A percentile compares a stretch with the other conserved stretches of the same genome.
Evolutionary conservation across 164 flowering plant species (phyloP).

Genomic region (Aristolochia californica): DNA sequence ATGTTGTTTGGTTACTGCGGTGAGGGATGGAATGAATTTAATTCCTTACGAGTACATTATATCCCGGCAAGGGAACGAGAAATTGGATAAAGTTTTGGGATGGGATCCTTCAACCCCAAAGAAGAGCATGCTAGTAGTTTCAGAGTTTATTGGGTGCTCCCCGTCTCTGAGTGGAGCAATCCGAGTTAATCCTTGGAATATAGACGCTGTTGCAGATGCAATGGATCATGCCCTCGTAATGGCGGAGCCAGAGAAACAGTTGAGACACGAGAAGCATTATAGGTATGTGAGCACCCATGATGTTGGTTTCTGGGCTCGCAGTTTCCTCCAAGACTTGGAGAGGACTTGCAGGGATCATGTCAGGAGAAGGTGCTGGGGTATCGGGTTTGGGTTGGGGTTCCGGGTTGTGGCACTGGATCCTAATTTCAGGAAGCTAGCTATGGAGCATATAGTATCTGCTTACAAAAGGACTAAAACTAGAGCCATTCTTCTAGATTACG

Average conservation of each 20-base stretch:
- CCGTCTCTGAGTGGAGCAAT: conserved; percentile 79
- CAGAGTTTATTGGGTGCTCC: conserved; percentile 75
- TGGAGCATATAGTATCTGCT: conserved; percentile 64
- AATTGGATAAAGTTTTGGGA: conserved; percentile 39
- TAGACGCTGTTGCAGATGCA: conserved; percentile 66
- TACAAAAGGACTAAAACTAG: conserved; percentile 48
- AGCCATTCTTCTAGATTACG: conserved; percentile 71
- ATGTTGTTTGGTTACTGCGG: conserved; percentile 47
- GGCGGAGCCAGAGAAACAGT: conserved; percentile 51
- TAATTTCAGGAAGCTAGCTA: conserved; percentile 51
- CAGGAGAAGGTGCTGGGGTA: conserved; percentile 55
- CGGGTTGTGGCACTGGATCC: conserved; percentile 69
- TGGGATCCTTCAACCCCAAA: conserved; percentile 27
- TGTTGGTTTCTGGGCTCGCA: conserved; percentile 67
- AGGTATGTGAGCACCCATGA: conserved; percentile 68
- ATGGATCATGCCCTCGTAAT: conserved; percentile 52
- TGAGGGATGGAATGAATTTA: conserved; percentile 78
- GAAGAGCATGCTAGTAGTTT: conserved; percentile 68
- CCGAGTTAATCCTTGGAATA: conserved; percentile 74
- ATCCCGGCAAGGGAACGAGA: conserved; percentile 52
- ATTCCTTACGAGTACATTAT: conserved; percentile 66
- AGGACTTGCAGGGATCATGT: conserved; percentile 55
- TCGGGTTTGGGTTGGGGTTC: conserved; percentile 62
- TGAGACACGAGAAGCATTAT: conserved; percentile 70
- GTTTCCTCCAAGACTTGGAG: conserved; percentile 57